A percentile compares a stretch with the other conserved stretches of the same genome.
phyloP scores from a whole-genome alignment of 768 basidiomycete genomes.

The Russula emetica region DNA sequence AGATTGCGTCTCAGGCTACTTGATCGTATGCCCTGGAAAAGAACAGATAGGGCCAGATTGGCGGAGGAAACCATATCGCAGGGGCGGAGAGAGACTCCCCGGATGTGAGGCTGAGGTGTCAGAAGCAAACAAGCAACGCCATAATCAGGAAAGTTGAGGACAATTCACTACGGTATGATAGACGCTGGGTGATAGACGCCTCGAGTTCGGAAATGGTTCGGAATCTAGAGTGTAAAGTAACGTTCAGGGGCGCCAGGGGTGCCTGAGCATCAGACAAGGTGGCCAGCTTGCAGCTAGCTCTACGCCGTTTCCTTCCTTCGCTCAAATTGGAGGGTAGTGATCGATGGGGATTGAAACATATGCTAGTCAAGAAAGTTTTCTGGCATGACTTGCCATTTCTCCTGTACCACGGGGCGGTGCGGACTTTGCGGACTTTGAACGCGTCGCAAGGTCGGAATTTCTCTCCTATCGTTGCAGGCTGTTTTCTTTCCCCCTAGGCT shows the following conservation, averaged over 20 bases:
- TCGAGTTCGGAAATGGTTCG: not conserved
- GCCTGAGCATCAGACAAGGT: too few relatives aligned
- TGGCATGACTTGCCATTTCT: too few relatives aligned
- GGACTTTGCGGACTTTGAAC: not conserved
- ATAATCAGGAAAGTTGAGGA: not conserved
- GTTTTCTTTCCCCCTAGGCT: not conserved
- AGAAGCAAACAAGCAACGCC: not conserved
- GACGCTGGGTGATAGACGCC: not conserved
- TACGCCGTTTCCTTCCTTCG: not conserved
- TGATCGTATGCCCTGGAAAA: constrained; percentile 1
- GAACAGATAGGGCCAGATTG: not conserved
- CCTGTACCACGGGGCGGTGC: too few relatives aligned
- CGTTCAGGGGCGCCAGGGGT: not conserved
- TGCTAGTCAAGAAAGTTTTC: not conserved
- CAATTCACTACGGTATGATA: not conserved
- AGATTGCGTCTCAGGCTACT: not conserved
- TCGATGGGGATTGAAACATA: not conserved
- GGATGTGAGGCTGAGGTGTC: not conserved
- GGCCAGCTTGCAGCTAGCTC: not conserved
- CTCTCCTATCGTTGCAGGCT: constrained; percentile 7
- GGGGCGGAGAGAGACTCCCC: too few relatives aligned
- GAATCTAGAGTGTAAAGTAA: not conserved
- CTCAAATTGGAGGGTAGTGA: not conserved
- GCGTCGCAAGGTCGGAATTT: too few relatives aligned
- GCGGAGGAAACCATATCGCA: constrained; percentile 1